Evolutionary conservation across 1,139 yeast species (phyloP), one percentile per base, ranked within the genome.

Genomic region (Yamadazyma blattariae): DNA sequence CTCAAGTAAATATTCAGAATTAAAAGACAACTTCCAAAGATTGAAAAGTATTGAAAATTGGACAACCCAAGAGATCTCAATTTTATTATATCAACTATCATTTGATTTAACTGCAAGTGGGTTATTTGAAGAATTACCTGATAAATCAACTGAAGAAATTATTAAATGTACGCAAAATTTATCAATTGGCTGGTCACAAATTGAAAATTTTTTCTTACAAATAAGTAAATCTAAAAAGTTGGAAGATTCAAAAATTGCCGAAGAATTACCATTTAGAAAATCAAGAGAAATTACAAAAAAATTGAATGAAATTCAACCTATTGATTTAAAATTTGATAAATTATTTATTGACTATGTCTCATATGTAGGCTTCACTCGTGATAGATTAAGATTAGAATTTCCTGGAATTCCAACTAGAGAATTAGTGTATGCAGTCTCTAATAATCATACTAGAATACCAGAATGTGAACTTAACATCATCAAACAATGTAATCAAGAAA

Each of bases 391-490:
- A 25, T 26, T 37, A 5, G 36, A 42, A 21, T 39, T 44, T 14
- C 50, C 51, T 8, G 51, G 47, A 8, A 29, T 46, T 5, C 48
- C 51, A 2, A 43, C 46, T 3, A 30, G 51, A 23, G 48, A 46
- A 25, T 25, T 47, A 16, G 45, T 44, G 3, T 15, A 30, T 16
- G 18, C 32, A 5, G 10, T 15, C 12, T 15, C 15, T 13, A n/a
- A 10, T 8, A 27, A 14, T 10, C 25, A 18, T n/a, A 22, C 14
- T 3, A 23, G 19, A 14, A 30, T 31, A n/a, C 23, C 38, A 7
- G 33, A 37, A n/a, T 30, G 21, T 24, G 48, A 45, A 29, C 17
- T 27, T 5, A 21, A 30, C 1, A 30, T 42, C 8, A 34, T 45
- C 11, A 34, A 40, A 26, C 26, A 34, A 7, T 30, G 34, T 30